These are phyloP conservation scores for Monascus purpureus DNA, from an alignment of 495 filamentous ascomycete species.

Conservation along the genomic window DNA sequence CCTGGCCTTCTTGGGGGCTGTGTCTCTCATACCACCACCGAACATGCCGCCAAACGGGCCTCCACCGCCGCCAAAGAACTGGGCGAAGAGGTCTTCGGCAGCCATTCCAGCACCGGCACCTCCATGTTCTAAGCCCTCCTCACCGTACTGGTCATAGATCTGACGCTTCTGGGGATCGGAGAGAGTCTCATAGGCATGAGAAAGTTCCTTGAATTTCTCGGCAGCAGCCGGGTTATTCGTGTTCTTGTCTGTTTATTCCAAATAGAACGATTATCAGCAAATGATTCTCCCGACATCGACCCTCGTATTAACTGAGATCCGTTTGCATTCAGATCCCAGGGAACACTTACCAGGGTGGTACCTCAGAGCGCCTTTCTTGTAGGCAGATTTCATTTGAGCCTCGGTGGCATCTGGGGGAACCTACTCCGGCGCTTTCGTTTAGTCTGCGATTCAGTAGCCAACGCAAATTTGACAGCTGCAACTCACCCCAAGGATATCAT, in stretches of 20 bases:
- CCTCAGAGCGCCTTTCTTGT: conserved; percentile 80
- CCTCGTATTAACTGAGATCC: not conserved
- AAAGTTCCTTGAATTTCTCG: conserved; percentile 96
- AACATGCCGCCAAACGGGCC: conserved; percentile 73
- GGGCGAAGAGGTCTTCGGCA: conserved; percentile 91
- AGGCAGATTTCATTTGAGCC: conserved; percentile 73
- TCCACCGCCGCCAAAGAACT: conserved; percentile 90
- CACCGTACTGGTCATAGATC: conserved; percentile 93
- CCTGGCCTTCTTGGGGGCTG: conserved; percentile 83
- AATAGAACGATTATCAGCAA: conserved; percentile 1
- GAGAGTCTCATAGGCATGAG: conserved; percentile 86
- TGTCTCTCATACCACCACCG: conserved; percentile 68
- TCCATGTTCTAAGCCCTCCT: conserved; percentile 85
- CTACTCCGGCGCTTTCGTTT: too few relatives aligned
- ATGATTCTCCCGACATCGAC: too few relatives aligned
- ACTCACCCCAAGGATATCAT: conserved; percentile 76
- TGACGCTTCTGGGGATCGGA: conserved; percentile 82
- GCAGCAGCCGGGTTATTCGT: conserved; percentile 82
- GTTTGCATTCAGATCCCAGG: not conserved
- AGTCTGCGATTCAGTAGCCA: too few relatives aligned
- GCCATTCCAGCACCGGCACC: conserved; percentile 79
- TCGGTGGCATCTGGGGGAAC: conserved; percentile 60
- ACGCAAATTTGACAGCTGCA: too few relatives aligned
- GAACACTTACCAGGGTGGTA: conserved; percentile 66
- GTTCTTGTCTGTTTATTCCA: conserved; percentile 67